These are phyloP conservation scores for Rhodotorula sphaerocarpa DNA, from an alignment of 768 basidiomycete species.

Conservation along the genomic window DNA sequence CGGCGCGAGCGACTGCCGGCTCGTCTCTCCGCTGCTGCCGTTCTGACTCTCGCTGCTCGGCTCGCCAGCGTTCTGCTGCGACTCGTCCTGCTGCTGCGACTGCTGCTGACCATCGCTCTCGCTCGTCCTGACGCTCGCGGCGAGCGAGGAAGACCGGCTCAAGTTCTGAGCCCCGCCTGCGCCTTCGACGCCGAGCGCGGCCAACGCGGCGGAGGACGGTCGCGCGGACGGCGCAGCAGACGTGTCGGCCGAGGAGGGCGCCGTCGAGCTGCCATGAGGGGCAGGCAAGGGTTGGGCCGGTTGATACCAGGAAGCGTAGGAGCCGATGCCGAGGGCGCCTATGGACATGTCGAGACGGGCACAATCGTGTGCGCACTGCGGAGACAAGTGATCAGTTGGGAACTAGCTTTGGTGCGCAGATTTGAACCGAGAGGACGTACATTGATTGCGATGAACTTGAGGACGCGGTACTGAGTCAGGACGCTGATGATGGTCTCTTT, in stretches of 20 bases:
- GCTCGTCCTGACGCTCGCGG: no score
- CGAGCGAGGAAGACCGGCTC: no score
- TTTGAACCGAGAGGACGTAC: constrained; percentile 46
- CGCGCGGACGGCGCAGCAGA: neutral
- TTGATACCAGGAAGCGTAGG: constrained; percentile 56
- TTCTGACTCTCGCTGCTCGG: no score
- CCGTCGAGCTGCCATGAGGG: neutral
- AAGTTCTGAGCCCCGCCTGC: neutral
- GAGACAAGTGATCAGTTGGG: neutral
- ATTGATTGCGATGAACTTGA: constrained; percentile 97
- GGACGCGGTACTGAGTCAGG: constrained; percentile 89
- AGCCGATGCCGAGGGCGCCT: constrained; percentile 82
- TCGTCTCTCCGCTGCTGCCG: neutral
- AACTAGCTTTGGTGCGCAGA: no score
- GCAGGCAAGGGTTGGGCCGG: constrained; percentile 39
- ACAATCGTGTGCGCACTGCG: constrained; percentile 71
- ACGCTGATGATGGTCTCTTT: constrained; percentile 94
- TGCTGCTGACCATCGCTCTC: no score
- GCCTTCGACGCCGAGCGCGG: neutral
- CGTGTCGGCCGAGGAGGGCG: neutral
- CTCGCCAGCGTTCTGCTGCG: no score
- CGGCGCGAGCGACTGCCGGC: neutral
- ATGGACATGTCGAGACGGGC: constrained; percentile 69
- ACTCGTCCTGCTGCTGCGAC: no score
- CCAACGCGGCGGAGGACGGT: neutral